These are phyloP conservation scores for Clarireedia monteithiana DNA, from an alignment of 2,329 filamentous ascomycete genomes.

Conservation along the genomic window DNA sequence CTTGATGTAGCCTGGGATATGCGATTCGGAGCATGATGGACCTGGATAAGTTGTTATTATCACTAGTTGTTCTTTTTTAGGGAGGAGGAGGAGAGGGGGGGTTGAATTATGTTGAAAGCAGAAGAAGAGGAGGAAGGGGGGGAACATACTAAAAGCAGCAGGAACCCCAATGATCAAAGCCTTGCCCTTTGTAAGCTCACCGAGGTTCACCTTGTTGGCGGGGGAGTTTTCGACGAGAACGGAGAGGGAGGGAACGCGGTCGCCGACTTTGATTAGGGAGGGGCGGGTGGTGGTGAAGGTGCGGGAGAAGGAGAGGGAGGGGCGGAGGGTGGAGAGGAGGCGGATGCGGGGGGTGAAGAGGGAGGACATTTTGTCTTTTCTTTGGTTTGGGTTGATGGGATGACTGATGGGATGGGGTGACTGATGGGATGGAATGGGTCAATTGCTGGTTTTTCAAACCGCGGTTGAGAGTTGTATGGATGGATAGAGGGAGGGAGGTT, in stretches of 20 bases:
- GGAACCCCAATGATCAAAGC: conserved; percentile 82
- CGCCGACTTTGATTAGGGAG: conserved; percentile 66
- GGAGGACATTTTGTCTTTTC: neutral
- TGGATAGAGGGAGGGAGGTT: neutral
- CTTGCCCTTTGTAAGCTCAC: conserved; percentile 62
- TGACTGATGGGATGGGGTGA: too few relatives aligned
- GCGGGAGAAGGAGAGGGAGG: conserved; percentile 12
- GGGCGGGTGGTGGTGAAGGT: conserved; percentile 58
- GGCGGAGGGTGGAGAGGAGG: conserved; percentile 12
- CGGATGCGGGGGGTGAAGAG: conserved; percentile 13
- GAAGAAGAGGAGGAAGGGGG: too few relatives aligned
- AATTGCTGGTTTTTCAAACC: too few relatives aligned
- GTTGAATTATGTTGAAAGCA: too few relatives aligned
- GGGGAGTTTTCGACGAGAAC: conserved; percentile 79
- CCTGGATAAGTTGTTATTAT: conserved; percentile 28
- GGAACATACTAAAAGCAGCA: conserved; percentile 58
- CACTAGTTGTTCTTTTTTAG: neutral
- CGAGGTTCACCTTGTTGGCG: conserved; percentile 82
- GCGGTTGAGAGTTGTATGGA: neutral
- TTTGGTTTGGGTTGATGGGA: neutral
- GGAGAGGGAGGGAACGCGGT: conserved; percentile 68
- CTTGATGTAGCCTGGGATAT: conserved; percentile 82
- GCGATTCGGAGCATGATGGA: conserved; percentile 57
- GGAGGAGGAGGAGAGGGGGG: too few relatives aligned
- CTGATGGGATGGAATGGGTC: too few relatives aligned